Base-by-base conservation (phyloP, 257 asterid species). In the Solanum peruvianum region DNA sequence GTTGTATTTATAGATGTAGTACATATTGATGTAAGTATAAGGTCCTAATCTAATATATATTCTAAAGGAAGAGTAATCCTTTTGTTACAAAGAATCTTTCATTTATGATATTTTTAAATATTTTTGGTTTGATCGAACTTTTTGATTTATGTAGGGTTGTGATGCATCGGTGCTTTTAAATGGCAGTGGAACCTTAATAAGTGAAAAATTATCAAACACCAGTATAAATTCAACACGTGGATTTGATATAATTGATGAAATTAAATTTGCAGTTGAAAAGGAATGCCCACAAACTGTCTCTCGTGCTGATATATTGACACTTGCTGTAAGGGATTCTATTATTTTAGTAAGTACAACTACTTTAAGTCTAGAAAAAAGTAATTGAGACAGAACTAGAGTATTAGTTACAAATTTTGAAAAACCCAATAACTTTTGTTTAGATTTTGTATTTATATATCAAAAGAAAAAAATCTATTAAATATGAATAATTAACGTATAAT, bases 151-250 rank as follows among this genome's bases (percentile, higher is more conserved):
- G 83, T 62, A 90, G 95, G 94, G 94, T 42, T 93, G 95, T 81
- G 95, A 93, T 85, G 94, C 93, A 82, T 93, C 95, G 0, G 9
- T 93, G 31, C 91, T 92, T 49, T 64, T 93, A 88, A 94, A 93
- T 80, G 87, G 86, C 77, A 80, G 44, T 3, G 85, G 82, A 62
- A 60, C 70, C 87, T 21, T 92, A 37, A 37, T 56, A 35, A 90
- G 93, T 52, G 95, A 92, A 44, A 93, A 93, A 87, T 37, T 86
- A 42, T 89, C 95, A n/a, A 89, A 87, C 31, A 90, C 95, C 15
- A 93, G 92, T 81, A 89, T 85, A 41, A 91, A 93, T 27, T 93
- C 93, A 0, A 89, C 84, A 13, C 93, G 94, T 3, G 95, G 94
- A 67, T 93, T 90, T 13, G 91, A 90, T n/a, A 91, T 92, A 10